Percentiles rank a stretch among this genome's conserved stretches.
These are phyloP conservation scores for Phanerochaete sordida DNA, from an alignment of 768 basidiomycete species.

Conservation along the genomic window DNA sequence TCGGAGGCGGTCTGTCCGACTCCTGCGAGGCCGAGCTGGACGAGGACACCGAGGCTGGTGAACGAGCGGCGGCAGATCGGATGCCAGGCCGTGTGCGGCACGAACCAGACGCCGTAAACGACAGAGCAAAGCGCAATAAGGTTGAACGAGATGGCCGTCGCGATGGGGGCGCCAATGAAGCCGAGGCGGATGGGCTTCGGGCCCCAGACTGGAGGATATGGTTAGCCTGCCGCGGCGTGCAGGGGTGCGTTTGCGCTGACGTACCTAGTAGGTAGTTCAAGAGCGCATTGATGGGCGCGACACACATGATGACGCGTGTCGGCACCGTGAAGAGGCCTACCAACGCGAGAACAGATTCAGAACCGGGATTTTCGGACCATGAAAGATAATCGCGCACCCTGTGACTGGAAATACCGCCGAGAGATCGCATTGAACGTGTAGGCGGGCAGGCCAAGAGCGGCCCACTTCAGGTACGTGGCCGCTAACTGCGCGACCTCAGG, in stretches of 20 bases:
- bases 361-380: not conserved
- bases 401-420: constrained; percentile 78
- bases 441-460: constrained; percentile 77
- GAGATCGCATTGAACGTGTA: constrained; percentile 56
- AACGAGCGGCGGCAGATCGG: constrained; percentile 66
- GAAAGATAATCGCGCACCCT: constrained; percentile 41
- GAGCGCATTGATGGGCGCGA: constrained; percentile 82
- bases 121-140: constrained; percentile 66
- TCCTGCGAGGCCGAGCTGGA: constrained; percentile 79
- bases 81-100: constrained; percentile 78
- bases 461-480: constrained; percentile 69
- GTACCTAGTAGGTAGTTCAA: constrained; percentile 84
- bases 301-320: constrained; percentile 74
- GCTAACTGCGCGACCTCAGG: constrained; percentile 81
- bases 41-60: constrained; percentile 61
- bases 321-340: constrained; percentile 79
- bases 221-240: not conserved
- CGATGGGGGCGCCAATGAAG: constrained; percentile 89
- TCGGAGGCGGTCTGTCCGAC: constrained; percentile 84
- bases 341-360: not conserved
- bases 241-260: constrained; percentile 10
- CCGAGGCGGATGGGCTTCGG: constrained; percentile 76
- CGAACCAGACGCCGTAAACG: constrained; percentile 58
- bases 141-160: constrained; percentile 87
- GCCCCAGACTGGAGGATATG: constrained; percentile 66